These are phyloP conservation scores for Thalassiosira livingstoniorum DNA, from an alignment of 352 stramenopile genomes.

Conservation along the genomic window DNA sequence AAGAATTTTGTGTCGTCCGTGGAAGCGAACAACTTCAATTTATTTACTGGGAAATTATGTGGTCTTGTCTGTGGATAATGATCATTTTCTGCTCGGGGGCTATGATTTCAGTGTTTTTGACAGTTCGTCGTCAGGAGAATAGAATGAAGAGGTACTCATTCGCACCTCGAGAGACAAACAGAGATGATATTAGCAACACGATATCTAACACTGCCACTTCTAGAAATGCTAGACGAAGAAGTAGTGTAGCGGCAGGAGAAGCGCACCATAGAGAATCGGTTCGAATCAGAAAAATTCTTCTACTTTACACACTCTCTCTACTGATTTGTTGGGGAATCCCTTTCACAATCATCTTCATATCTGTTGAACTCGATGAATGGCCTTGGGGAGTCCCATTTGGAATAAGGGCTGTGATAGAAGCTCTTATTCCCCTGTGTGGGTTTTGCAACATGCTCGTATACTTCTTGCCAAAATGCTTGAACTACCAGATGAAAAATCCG, in stretches of 20 bases:
- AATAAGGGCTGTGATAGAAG: constrained; percentile 12
- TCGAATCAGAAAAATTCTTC: constrained; percentile 12
- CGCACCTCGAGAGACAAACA: no score
- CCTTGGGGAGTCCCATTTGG: constrained; percentile 3
- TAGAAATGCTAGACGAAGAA: constrained; percentile 4
- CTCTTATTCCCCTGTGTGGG: background rate
- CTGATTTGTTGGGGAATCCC: constrained; percentile 20
- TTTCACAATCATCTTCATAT: constrained; percentile 22
- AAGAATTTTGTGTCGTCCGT: background rate
- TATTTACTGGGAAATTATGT: constrained; percentile 19
- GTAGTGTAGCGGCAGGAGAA: background rate
- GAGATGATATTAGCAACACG: no score
- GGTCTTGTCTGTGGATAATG: constrained; percentile 5
- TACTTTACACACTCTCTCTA: constrained; percentile 18
- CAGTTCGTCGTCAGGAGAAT: constrained; percentile 16
- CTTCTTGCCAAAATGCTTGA: constrained; percentile 26
- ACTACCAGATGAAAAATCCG: constrained; percentile 14
- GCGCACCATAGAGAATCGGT: constrained; percentile 11
- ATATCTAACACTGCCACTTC: background rate
- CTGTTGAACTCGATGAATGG: background rate
- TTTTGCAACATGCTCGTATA: constrained; percentile 23
- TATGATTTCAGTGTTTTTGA: constrained; percentile 14
- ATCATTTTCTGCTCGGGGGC: constrained; percentile 8
- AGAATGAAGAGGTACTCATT: background rate
- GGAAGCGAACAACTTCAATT: background rate